Evolutionary conservation across 441 rosid genomes (phyloP).

Genomic region (Lepidium campestre): DNA sequence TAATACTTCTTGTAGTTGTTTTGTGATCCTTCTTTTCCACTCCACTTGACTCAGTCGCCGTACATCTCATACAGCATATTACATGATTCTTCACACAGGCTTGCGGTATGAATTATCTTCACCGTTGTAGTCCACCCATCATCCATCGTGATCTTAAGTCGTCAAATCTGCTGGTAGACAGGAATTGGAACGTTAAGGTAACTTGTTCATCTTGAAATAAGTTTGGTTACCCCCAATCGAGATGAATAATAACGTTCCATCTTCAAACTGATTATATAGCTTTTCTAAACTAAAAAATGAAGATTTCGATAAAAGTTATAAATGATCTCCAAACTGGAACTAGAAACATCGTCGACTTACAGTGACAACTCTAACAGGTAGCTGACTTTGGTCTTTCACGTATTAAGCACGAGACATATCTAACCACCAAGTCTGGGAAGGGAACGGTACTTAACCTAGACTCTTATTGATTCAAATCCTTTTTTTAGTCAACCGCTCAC

Average conservation of each 20-base stretch:
- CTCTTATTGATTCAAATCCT: background rate
- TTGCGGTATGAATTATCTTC: constrained; percentile 96
- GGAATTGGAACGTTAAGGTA: constrained; percentile 95
- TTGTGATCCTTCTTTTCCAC: background rate
- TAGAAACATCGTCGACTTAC: constrained; percentile 7
- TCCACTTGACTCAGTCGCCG: constrained; percentile 3
- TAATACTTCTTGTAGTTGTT: background rate
- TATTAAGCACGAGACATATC: constrained; percentile 76
- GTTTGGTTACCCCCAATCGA: background rate
- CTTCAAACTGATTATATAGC: background rate
- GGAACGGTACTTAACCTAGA: constrained; percentile 63
- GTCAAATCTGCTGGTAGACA: constrained; percentile 90
- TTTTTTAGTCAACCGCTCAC: background rate
- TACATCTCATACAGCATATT: constrained; percentile 1
- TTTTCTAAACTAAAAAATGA: background rate
- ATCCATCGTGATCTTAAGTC: constrained; percentile 98
- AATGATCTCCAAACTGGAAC: background rate
- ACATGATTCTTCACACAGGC: constrained; percentile 44
- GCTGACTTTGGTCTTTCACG: constrained; percentile 97
- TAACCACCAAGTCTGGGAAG: constrained; percentile 72
- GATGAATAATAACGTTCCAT: background rate
- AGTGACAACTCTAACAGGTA: constrained; percentile 46
- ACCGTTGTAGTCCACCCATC: constrained; percentile 81
- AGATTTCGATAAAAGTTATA: background rate
- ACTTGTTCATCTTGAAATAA: background rate